Conservation (phyloP, 768 basidiomycete species). For the Rubroboletus pulcherrimus region DNA sequence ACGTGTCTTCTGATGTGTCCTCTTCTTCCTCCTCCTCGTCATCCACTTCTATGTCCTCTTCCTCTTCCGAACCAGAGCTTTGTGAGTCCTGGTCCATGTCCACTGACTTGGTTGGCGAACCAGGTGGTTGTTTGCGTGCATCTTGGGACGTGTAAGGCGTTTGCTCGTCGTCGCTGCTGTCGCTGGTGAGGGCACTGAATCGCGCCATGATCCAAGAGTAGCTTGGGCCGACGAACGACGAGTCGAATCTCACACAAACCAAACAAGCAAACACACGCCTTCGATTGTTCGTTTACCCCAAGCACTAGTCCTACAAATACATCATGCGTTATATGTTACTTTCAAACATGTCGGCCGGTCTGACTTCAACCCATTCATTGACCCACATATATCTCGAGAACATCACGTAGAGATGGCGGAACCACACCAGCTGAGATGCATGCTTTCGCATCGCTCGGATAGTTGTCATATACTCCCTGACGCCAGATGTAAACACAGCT, state of each 20-base stretch:
- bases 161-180: conserved; percentile 51
- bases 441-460: conserved; percentile 72
- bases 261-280: conserved; percentile 28
- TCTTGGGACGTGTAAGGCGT: conserved; percentile 31
- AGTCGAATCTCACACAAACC: conserved; percentile 9
- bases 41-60: conserved; percentile 29
- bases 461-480: conserved; percentile 51
- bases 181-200: conserved; percentile 62
- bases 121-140: conserved; percentile 12
- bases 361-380: conserved; percentile 70
- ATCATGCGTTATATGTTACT: not conserved
- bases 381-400: conserved; percentile 93
- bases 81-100: conserved; percentile 33
- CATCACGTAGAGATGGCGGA: conserved; percentile 76
- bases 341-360: not conserved
- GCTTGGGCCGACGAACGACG: conserved; percentile 12
- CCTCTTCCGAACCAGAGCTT: conserved; percentile 28
- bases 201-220: conserved; percentile 49
- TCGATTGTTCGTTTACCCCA: not conserved
- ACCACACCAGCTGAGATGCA: conserved; percentile 79
- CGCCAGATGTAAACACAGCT: conserved; percentile 53
- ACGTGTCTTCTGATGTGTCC: conserved; percentile 38
- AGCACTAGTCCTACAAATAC: not conserved
- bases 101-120: conserved; percentile 20
- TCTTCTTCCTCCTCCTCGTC: conserved; percentile 37